These are phyloP conservation scores for Rubroboletus pulcherrimus DNA, from an alignment of 768 basidiomycete species.

Conservation along the genomic window DNA sequence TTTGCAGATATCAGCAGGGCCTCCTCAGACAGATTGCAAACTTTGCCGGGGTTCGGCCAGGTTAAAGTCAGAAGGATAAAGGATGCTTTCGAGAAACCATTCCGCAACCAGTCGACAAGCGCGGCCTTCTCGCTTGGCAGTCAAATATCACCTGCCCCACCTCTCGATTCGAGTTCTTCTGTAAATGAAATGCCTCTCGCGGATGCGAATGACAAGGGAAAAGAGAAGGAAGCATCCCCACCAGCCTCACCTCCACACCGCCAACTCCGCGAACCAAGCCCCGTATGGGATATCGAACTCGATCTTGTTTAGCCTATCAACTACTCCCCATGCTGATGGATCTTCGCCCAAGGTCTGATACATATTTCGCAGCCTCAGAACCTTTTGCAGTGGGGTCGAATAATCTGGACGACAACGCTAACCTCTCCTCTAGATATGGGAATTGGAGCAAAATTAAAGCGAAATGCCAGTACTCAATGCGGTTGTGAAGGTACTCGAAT, in stretches of 20 bases:
- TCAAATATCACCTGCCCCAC: constrained; percentile 15
- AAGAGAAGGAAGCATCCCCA: constrained; percentile 20
- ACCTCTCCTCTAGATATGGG: not conserved
- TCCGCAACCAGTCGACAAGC: constrained; percentile 64
- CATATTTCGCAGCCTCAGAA: not conserved
- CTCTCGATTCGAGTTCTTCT: not conserved
- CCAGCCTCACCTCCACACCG: constrained; percentile 4
- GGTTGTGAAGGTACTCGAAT: not conserved
- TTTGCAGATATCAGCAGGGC: constrained; percentile 79
- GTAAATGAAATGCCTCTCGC: not conserved
- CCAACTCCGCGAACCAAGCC: constrained; percentile 46
- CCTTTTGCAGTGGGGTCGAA: not conserved
- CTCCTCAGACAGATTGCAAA: constrained; percentile 68
- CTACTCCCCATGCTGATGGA: constrained; percentile 12
- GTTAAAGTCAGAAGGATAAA: constrained; percentile 89
- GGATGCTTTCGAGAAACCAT: constrained; percentile 88
- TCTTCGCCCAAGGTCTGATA: not conserved
- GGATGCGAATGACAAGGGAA: constrained; percentile 10
- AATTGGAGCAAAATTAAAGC: not conserved
- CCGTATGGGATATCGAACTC: constrained; percentile 72
- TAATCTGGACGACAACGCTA: not conserved
- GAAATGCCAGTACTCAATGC: not conserved
- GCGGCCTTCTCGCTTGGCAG: constrained; percentile 34
- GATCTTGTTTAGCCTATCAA: constrained; percentile 37
- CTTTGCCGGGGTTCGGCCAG: constrained; percentile 89